Percentiles rank a stretch among this genome's conserved stretches.
Conservation (phyloP, 2,329 filamentous ascomycete species). For the Fusarium bulbicola region DNA sequence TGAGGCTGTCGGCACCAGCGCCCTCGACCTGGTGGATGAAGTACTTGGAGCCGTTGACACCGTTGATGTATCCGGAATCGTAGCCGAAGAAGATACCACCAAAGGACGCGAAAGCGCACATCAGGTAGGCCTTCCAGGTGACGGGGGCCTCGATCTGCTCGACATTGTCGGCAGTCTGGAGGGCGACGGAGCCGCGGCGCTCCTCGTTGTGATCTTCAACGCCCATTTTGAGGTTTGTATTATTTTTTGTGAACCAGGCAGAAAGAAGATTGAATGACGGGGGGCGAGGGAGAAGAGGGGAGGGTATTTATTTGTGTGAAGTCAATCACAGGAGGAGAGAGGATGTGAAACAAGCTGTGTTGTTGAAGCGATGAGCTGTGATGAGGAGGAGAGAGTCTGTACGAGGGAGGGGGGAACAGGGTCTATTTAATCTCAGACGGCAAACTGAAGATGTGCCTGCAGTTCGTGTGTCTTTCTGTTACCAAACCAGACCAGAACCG, state of each 20-base stretch:
- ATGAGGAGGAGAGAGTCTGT: slow-evolving; percentile 27
- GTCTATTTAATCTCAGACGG: slow-evolving; percentile 41
- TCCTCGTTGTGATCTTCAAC: slow-evolving; percentile 32
- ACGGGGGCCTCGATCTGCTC: slow-evolving; percentile 73
- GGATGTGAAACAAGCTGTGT: not conserved
- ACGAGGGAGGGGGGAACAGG: slow-evolving; percentile 34
- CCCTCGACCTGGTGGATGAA: slow-evolving; percentile 64
- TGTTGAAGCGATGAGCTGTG: slow-evolving; percentile 34
- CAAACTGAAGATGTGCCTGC: slow-evolving; percentile 5
- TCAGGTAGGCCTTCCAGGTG: slow-evolving; percentile 73
- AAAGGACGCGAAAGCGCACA: slow-evolving; percentile 76
- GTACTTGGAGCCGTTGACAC: slow-evolving; percentile 62
- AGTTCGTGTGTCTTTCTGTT: not conserved
- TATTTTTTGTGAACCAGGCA: slow-evolving; percentile 2
- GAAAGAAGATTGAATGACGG: not conserved
- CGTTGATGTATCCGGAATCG: slow-evolving; percentile 80
- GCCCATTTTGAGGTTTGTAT: slow-evolving; percentile 32
- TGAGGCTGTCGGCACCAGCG: slow-evolving; percentile 46
- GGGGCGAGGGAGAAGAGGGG: too few relatives aligned
- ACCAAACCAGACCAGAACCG: not conserved
- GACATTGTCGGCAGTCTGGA: slow-evolving; percentile 60
- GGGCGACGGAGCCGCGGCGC: slow-evolving; percentile 43
- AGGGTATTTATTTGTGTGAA: slow-evolving; percentile 1
- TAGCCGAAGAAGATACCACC: slow-evolving; percentile 83
- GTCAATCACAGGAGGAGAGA: slow-evolving; percentile 16